Evolutionary conservation across 1,284 basidiomycete genomes (phyloP), one percentile per base, ranked within the genome.

Genomic region (Irpex sp.): DNA sequence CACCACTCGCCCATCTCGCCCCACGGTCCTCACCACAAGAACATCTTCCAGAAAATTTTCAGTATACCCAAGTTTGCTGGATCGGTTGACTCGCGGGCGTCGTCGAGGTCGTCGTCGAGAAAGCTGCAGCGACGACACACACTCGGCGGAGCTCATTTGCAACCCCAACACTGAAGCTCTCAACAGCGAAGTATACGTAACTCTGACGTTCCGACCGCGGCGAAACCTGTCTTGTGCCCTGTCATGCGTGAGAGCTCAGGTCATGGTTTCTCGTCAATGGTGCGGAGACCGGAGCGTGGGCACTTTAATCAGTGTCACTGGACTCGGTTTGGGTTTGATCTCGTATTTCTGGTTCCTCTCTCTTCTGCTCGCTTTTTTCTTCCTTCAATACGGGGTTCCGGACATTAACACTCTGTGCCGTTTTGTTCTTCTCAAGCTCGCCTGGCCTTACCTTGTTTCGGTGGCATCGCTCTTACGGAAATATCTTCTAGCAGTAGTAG

Each of bases 41-140:
- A 71, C 47, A 72, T 74, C 65, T 71, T 74, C 66, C 70, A 71
- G 61, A 70, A 72, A 26, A 69, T 74, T 35, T 74, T 74, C 67
- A 69, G 67, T 65, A 71, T 72, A 58, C 69, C 69, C 33, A 67
- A 64, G 63, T 61, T 68, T 54, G 53, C 65, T 47, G 57, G 70
- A 47, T 71, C 72, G 56, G 68, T 71, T 58, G 68, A 71, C 65
- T 72, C 71, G 50, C 64, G 69, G 33, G 63, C 50, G 3, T 68
- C 66, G 33, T 55, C 68, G 57, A 65, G 65, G 61, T 69, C 69
- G 58, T 64, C 66, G 68, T 68, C 70, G 67, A 70, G 72, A 65
- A 70, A 69, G 49, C 63, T 74, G 50, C 68, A 61, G 61, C 68
- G 73, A 64, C 63, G 73, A 58, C 71, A 72, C 66, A 73, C 73